phyloP scores from a whole-genome alignment of 768 basidiomycete species.

The Boletus sp. region DNA sequence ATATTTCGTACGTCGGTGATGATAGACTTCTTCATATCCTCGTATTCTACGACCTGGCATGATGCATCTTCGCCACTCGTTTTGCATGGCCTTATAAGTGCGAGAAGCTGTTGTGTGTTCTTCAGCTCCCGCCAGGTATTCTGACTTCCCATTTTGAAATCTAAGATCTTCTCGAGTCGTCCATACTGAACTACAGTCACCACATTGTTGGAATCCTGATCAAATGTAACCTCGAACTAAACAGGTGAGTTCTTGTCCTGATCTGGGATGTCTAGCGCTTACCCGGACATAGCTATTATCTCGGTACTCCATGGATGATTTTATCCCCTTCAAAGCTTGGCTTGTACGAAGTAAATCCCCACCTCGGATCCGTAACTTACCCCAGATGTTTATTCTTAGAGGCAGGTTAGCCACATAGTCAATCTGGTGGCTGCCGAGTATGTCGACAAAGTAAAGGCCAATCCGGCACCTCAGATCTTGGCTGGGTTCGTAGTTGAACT shows the following conservation, averaged over 20 bases:
- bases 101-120: background rate
- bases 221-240: background rate
- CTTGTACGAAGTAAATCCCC: background rate
- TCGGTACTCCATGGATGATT: background rate
- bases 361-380: background rate
- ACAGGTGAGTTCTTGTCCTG: background rate
- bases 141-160: background rate
- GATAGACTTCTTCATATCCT: background rate
- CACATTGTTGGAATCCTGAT: background rate
- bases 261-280: background rate
- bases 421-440: background rate
- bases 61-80: background rate
- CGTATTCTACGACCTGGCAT: background rate
- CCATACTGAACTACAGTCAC: background rate
- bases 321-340: background rate
- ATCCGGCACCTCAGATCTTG: background rate
- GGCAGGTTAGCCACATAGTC: background rate
- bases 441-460: background rate
- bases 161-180: background rate
- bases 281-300: background rate
- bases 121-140: background rate
- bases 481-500: background rate
- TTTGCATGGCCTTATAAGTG: background rate
- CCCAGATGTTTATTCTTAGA: background rate
- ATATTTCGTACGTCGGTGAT: background rate